phyloP scores from a whole-genome alignment of 805 yeast genomes.

The Saturnispora saitoi region DNA sequence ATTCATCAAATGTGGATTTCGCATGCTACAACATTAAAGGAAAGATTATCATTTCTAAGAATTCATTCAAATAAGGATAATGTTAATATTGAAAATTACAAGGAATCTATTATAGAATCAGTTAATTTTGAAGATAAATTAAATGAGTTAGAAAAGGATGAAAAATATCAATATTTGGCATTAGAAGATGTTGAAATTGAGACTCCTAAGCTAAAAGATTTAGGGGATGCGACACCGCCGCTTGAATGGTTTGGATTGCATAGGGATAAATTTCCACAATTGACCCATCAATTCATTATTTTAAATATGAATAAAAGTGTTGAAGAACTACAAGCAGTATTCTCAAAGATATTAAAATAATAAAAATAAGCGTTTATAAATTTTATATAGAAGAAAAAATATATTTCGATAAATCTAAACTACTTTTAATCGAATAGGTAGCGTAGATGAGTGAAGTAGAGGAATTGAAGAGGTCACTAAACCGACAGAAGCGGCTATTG shows the following conservation, averaged over 20 bases:
- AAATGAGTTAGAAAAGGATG: constrained; percentile 39
- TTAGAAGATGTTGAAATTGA: constrained; percentile 72
- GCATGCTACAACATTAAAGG: constrained; percentile 64
- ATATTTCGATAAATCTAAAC: too few relatives aligned
- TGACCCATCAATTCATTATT: constrained; percentile 75
- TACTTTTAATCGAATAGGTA: too few relatives aligned
- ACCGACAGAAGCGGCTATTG: constrained; percentile 1
- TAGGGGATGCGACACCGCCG: constrained; percentile 97
- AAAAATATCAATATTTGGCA: constrained; percentile 49
- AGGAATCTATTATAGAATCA: constrained; percentile 26
- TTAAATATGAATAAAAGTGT: constrained; percentile 67
- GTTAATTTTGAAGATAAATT: constrained; percentile 33
- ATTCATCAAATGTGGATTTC: constrained; percentile 89
- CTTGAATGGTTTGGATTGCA: constrained; percentile 97
- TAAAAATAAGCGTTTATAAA: neutral
- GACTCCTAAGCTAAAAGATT: constrained; percentile 80
- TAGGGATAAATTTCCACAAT: constrained; percentile 74
- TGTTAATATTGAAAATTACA: constrained; percentile 30
- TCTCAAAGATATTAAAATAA: constrained; percentile 41
- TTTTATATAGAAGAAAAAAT: neutral
- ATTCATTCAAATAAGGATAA: constrained; percentile 27
- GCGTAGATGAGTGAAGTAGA: neutral
- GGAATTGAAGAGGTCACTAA: neutral
- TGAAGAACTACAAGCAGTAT: constrained; percentile 52
- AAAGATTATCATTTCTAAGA: constrained; percentile 41